A percentile compares a stretch with the other conserved stretches of the same genome.
These are phyloP conservation scores for Fusarium praegraminearum DNA, from an alignment of 2,329 filamentous ascomycete species.

Conservation along the genomic window DNA sequence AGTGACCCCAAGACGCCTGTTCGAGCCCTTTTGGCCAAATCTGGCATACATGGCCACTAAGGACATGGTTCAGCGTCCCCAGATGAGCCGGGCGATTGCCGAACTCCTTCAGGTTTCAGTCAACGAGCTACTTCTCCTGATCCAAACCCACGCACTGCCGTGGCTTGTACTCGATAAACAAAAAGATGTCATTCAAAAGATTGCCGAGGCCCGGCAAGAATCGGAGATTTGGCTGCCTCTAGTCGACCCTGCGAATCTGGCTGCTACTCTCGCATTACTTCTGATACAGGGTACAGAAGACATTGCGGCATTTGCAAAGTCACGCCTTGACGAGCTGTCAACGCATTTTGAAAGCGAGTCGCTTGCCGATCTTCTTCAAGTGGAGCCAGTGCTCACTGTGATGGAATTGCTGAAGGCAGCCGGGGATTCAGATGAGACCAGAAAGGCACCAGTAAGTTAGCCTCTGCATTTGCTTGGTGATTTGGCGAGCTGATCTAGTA, in stretches of 20 bases:
- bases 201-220: conserved; percentile 82
- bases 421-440: conserved; percentile 73
- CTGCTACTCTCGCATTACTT: conserved; percentile 69
- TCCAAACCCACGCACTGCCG: conserved; percentile 86
- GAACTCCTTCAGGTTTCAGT: conserved; percentile 83
- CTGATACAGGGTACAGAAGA: conserved; percentile 68
- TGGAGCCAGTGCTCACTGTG: conserved; percentile 80
- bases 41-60: conserved; percentile 86
- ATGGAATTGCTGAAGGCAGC: conserved; percentile 86
- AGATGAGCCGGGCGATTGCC: conserved; percentile 82
- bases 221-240: conserved; percentile 69
- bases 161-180: conserved; percentile 85
- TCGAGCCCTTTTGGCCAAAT: conserved; percentile 89
- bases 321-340: conserved; percentile 75
- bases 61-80: conserved; percentile 83
- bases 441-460: conserved; percentile 67
- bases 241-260: conserved; percentile 68
- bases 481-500: conserved; percentile 43
- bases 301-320: conserved; percentile 74
- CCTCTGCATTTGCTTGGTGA: neutral
- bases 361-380: conserved; percentile 76
- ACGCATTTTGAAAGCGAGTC: conserved; percentile 75
- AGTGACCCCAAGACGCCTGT: conserved; percentile 74
- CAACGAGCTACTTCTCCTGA: conserved; percentile 77
- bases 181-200: conserved; percentile 81